Conservation (phyloP, 148 eudicot genomes). For the Fagopyrum esculentum region DNA sequence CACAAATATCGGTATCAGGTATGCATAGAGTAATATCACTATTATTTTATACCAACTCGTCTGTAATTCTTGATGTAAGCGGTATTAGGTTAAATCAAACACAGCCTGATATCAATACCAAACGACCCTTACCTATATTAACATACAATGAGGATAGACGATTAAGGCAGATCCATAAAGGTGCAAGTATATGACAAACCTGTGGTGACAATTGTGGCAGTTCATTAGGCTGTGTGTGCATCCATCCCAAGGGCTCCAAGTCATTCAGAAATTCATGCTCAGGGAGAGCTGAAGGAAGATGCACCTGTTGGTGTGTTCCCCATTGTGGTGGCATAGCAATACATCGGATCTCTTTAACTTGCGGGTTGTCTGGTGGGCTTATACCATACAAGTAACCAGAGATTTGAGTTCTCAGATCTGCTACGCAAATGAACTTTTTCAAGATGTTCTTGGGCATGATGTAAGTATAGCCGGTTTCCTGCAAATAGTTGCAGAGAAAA, state of each 20-base stretch:
- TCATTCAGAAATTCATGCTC: constrained; percentile 92
- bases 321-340: constrained; percentile 96
- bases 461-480: constrained; percentile 99
- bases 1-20: too few species aligned
- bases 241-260: constrained; percentile 98
- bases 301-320: constrained; percentile 96
- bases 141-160: too few species aligned
- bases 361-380: constrained; percentile 99
- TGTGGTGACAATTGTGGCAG: constrained; percentile 98
- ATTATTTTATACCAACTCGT: too few species aligned
- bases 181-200: constrained; percentile 27
- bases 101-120: too few species aligned
- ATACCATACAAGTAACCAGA: constrained; percentile 92
- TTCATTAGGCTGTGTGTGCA: constrained; percentile 98
- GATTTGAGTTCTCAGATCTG: constrained; percentile 94
- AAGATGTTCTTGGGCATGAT: constrained; percentile 97
- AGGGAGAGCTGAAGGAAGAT: constrained; percentile 87
- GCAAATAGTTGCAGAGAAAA: constrained; percentile 12
- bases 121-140: too few species aligned
- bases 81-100: too few species aligned
- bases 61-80: too few species aligned
- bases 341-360: constrained; percentile 95
- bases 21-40: too few species aligned
- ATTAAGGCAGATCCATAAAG: too few species aligned
- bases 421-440: constrained; percentile 97